Percentiles rank a stretch among this genome's conserved stretches.
Evolutionary conservation across 805 yeast species (phyloP).

Genomic region (Ogataea haglerorum): DNA sequence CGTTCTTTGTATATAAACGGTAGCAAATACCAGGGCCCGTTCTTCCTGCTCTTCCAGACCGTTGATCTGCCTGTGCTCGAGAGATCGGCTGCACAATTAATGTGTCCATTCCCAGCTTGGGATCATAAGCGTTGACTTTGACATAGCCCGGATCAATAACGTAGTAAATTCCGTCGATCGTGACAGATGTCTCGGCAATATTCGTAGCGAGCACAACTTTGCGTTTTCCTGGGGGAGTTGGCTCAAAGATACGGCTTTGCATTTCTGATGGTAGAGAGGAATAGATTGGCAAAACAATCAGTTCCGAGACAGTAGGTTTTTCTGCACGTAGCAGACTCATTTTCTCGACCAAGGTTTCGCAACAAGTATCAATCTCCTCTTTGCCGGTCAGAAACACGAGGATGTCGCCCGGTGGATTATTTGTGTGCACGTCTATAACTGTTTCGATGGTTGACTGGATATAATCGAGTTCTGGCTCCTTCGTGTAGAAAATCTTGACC

Average conservation of each 20-base stretch:
- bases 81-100: conserved; percentile 82
- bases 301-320: conserved; percentile 47
- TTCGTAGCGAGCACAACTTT: conserved; percentile 94
- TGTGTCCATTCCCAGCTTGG: conserved; percentile 88
- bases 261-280: conserved; percentile 88
- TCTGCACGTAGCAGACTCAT: conserved; percentile 58
- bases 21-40: conserved; percentile 95
- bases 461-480: conserved; percentile 83
- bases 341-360: conserved; percentile 66
- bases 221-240: conserved; percentile 77
- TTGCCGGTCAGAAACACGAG: conserved; percentile 86
- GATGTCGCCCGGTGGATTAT: conserved; percentile 77
- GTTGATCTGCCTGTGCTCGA: conserved; percentile 91
- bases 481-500: conserved; percentile 78
- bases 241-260: conserved; percentile 85
- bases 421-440: conserved; percentile 79
- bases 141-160: conserved; percentile 96
- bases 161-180: conserved; percentile 88
- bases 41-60: conserved; percentile 97
- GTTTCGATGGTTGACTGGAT: conserved; percentile 79
- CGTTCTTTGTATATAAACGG: conserved; percentile 82
- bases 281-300: conserved; percentile 82
- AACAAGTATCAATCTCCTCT: conserved; percentile 90
- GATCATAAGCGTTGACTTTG: conserved; percentile 83
- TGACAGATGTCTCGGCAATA: conserved; percentile 95